Evolutionary conservation across 352 stramenopile species (phyloP).

Genomic region (Pythium dissotocum): DNA sequence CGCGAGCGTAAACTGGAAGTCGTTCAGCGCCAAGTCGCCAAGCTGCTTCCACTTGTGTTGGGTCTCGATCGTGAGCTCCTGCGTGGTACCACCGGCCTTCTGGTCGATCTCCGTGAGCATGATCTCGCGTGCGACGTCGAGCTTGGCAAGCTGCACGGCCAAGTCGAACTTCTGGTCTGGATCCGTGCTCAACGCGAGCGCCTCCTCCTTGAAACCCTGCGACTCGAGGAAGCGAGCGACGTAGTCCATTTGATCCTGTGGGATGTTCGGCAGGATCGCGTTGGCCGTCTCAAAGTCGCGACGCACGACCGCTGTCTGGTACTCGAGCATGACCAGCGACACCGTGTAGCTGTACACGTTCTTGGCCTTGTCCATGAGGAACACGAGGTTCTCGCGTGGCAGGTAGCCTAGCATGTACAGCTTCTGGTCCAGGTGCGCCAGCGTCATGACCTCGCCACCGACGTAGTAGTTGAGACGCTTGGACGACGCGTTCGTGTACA

Average conservation of each 20-base stretch:
- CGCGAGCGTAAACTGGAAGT: slow-evolving; percentile 93
- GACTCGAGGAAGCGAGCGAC: slow-evolving; percentile 96
- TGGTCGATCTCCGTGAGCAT: slow-evolving; percentile 89
- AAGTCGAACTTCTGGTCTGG: slow-evolving; percentile 99
- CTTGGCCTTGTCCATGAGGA: slow-evolving; percentile 98
- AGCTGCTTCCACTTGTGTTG: slow-evolving; percentile 98
- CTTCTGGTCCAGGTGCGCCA: slow-evolving; percentile 95
- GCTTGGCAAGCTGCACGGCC: slow-evolving; percentile 95
- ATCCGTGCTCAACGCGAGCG: slow-evolving; percentile 92
- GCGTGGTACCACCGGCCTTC: slow-evolving; percentile 32
- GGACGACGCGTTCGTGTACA: slow-evolving; percentile 94
- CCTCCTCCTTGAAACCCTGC: slow-evolving; percentile 99
- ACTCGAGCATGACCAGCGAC: slow-evolving; percentile 96
- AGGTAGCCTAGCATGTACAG: slow-evolving; percentile 99
- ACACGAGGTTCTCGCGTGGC: slow-evolving; percentile 97
- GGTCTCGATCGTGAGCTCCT: slow-evolving; percentile 94
- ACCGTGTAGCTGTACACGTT: slow-evolving; percentile 92
- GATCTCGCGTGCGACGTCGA: slow-evolving; percentile 94
- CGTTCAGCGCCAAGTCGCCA: slow-evolving; percentile 91
- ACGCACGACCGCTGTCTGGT: slow-evolving; percentile 98
- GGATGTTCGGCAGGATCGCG: slow-evolving; percentile 95
- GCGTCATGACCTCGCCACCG: slow-evolving; percentile 98
- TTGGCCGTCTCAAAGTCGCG: slow-evolving; percentile 98
- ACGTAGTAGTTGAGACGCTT: slow-evolving; percentile 98
- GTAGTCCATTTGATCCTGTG: slow-evolving; percentile 81